Conservation (phyloP, 2,329 filamentous ascomycete genomes). For the Botrytis fabae region DNA sequence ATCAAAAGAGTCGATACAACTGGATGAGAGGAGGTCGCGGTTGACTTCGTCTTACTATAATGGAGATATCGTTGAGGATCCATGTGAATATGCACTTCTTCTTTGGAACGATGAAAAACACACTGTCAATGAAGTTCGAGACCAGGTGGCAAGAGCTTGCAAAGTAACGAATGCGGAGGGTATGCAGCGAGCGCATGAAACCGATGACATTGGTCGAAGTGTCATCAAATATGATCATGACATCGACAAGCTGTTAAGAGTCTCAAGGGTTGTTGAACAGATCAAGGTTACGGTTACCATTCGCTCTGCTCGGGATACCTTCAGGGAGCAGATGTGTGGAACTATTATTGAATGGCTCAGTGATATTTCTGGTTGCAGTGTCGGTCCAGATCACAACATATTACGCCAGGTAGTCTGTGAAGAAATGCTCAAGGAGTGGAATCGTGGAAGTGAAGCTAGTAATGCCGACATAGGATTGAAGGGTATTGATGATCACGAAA, state of each 20-base stretch:
- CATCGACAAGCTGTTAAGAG: conserved; percentile 69
- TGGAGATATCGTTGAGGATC: conserved; percentile 60
- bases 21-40: conserved; percentile 79
- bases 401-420: conserved; percentile 83
- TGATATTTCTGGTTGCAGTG: conserved; percentile 86
- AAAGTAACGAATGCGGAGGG: conserved; percentile 69
- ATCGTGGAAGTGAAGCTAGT: conserved; percentile 76
- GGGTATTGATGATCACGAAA: conserved; percentile 80
- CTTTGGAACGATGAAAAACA: conserved; percentile 99
- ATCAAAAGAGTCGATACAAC: conserved; percentile 73
- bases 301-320: conserved; percentile 88
- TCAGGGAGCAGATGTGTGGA: conserved; percentile 98
- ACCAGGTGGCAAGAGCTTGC: conserved; percentile 90
- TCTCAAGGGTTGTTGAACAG: conserved; percentile 85
- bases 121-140: conserved; percentile 84
- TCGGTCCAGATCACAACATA: conserved; percentile 76
- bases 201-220: conserved; percentile 83
- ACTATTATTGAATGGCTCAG: conserved; percentile 94
- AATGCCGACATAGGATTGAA: conserved; percentile 76
- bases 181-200: conserved; percentile 76
- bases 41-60: conserved; percentile 74
- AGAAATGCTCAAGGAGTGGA: conserved; percentile 86
- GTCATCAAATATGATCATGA: conserved; percentile 76
- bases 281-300: conserved; percentile 97
- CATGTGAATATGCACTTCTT: conserved; percentile 78